Conservation (phyloP, 345 rosid genomes). For the Lenwebbia sp. region DNA sequence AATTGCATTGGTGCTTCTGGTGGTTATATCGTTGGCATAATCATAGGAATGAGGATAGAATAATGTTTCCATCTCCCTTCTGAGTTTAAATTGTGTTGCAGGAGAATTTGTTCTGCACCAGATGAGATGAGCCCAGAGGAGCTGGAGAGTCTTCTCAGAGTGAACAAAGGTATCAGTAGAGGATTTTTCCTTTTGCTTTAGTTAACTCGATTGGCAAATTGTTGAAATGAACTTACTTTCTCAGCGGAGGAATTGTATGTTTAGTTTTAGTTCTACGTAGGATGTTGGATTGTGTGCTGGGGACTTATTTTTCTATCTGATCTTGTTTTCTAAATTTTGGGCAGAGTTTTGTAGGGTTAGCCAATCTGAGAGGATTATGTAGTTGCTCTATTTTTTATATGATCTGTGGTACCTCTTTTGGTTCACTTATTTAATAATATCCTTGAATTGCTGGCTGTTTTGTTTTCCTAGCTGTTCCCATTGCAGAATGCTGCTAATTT, state of each 20-base stretch:
- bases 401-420: not conserved
- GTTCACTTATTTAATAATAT: not conserved
- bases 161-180: constrained; percentile 37
- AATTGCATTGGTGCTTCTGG: not conserved
- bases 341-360: not conserved
- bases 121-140: constrained; percentile 74
- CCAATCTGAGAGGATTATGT: not conserved
- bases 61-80: not conserved
- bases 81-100: constrained; percentile 1
- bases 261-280: not conserved
- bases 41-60: not conserved
- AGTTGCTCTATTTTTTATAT: not conserved
- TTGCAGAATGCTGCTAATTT: not conserved
- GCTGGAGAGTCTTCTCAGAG: constrained; percentile 65
- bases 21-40: not conserved
- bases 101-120: constrained; percentile 84
- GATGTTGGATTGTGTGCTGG: not conserved
- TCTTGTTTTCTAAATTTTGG: not conserved
- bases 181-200: not conserved
- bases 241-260: not conserved
- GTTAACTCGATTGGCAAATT: not conserved
- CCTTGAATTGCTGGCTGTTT: not conserved
- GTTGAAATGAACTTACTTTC: not conserved
- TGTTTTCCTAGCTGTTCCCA: not conserved
- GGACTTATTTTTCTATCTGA: not conserved